These are phyloP conservation scores for Globisporangium okanoganense DNA, from an alignment of 352 stramenopile genomes.

Conservation along the genomic window DNA sequence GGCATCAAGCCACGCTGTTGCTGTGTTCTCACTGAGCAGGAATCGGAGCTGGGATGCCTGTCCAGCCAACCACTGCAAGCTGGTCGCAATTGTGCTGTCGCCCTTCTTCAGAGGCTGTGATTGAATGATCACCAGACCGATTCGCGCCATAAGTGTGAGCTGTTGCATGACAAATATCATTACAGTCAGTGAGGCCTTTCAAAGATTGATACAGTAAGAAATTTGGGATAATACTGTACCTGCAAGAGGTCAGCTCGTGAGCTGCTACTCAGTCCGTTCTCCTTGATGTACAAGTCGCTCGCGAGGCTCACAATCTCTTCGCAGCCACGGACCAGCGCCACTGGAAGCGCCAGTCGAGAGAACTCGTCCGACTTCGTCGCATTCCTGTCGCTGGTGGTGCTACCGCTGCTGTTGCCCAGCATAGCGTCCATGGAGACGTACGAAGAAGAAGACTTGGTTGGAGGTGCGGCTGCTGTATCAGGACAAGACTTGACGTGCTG, in stretches of 20 bases:
- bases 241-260: conserved; percentile 37
- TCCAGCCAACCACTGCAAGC: conserved; percentile 7
- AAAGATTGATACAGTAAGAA: not conserved
- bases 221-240: too few species aligned
- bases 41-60: conserved; percentile 23
- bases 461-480: conserved; percentile 15
- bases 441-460: conserved; percentile 10
- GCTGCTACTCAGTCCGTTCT: conserved; percentile 25
- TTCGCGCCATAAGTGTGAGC: conserved; percentile 35
- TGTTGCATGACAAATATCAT: conserved; percentile 5
- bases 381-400: conserved; percentile 10
- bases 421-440: conserved; percentile 44
- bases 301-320: conserved; percentile 28
- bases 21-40: conserved; percentile 18
- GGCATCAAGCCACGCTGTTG: conserved; percentile 24
- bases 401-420: conserved; percentile 24
- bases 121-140: conserved; percentile 29
- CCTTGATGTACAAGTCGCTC: conserved; percentile 30
- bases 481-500: conserved; percentile 31
- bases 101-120: conserved; percentile 12
- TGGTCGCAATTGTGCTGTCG: not conserved
- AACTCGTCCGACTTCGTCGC: conserved; percentile 15
- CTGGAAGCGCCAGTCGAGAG: conserved; percentile 19
- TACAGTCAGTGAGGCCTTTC: not conserved
- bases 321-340: conserved; percentile 22